Evolutionary conservation across 2,329 filamentous ascomycete species (phyloP), one percentile per base, ranked within the genome.

Genomic region (Fonsecaea multimorphosa): DNA sequence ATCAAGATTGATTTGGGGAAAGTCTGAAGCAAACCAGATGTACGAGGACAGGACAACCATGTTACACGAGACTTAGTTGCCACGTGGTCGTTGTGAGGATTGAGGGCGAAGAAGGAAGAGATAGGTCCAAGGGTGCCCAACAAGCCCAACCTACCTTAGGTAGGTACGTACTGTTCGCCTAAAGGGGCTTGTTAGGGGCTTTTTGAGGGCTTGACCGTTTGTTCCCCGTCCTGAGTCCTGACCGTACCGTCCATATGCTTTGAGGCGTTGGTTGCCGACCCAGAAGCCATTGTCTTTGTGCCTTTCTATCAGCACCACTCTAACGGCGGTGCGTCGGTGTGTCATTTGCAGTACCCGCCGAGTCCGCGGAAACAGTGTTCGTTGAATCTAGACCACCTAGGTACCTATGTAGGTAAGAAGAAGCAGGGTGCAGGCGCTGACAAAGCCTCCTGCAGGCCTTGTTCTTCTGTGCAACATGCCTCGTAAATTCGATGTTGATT

Each of bases 31-130:
- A 54, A n/a, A 54, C n/a, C 6, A 54, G 27, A 32, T 22, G 27
- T 22, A 32, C 51, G 14, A 54, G 51, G 11, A 31, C 38, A 34
- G 11, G 27, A 49, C 27, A 46, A 36, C 38, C 27, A 62, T 27
- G 46, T 19, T 57, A 34, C 58, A 52, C 58, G 44, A 31, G 58
- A 52, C 44, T 53, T 52, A 38, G 27, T 29, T 29, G 58, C 58
- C 58, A 63, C 60, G 60, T 63, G 60, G 60, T 19, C 53, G 38
- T 40, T 22, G 22, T 36, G 38, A 53, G 24, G 22, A 44, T 55
- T 31, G 34, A 31, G 16, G 16, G 44, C 12, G n/a, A 22, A 19
- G 32, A 44, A 59, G 49, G 46, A 53, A 31, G 29, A 52, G 29
- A 59, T 29, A 31, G 12, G 34, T 40, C 54, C 32, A 40, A 38